Base-by-base conservation (phyloP, 2,329 filamentous ascomycete species). In the Fusarium drepaniforme region DNA sequence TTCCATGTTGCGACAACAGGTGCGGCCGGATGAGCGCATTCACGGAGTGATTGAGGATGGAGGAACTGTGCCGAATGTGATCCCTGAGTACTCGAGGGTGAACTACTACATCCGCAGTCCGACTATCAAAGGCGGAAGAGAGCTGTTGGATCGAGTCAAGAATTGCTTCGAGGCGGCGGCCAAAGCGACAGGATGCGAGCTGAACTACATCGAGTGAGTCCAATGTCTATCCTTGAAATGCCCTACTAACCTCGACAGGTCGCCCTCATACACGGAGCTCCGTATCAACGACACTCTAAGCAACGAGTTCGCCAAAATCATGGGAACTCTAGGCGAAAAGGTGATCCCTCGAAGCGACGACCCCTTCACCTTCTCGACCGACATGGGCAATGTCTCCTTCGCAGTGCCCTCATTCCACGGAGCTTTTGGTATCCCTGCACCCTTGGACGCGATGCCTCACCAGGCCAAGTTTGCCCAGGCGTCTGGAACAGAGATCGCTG, bases 71-170 rank as follows among this genome's bases (percentile, higher is more conserved):
- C 81, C 84, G 1, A 86, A 86, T 30, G 80, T 86, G 28, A 85
- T 86, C 23, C 81, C 79, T 12, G 81, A 83, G 21, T 82, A 83
- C 66, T 81, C 83, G 7, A 74, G 81, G 37, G 82, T 85, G 80
- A 82, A 83, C 64, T 85, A 82, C 80, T 82, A 83, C 46, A 82
- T 56, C 18, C 49, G 49, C 2, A 56, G 49, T 33, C 49, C 82
- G 3, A 84, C 81, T 1, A 77, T 83, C 8, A 78, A 74, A 8
- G 71, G 78, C 8, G 77, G 75, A 23, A 75, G 81, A 21, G 73
- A 70, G 18, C 66, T 85, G 18, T 68, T 79, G 9, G 64, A 69
- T 23, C 77, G 82, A 8, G 83, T 85, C 7, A 64, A 81, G 78
- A 77, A 77, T 1, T 86, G 84, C 65, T 79, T 85, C 4, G 80